A percentile compares a stretch with the other conserved stretches of the same genome.
These are phyloP conservation scores for Wickerhamiella azyma DNA, from an alignment of 805 yeast genomes.

Conservation along the genomic window DNA sequence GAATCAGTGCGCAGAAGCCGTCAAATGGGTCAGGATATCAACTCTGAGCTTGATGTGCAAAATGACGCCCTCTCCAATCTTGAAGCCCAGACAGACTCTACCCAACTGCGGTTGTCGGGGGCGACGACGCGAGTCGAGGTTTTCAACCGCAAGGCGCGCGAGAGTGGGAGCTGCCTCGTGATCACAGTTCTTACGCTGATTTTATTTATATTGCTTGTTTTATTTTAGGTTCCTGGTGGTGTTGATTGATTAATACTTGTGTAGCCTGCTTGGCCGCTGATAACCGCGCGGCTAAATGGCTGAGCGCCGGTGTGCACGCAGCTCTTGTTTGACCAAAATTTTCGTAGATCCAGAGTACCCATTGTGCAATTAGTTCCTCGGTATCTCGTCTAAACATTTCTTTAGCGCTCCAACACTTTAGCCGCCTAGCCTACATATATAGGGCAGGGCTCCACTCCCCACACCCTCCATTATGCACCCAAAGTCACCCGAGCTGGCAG, in stretches of 20 bases:
- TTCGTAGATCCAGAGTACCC: too few relatives aligned
- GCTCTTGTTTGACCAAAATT: too few relatives aligned
- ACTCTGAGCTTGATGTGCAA: constrained; percentile 28
- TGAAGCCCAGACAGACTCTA: constrained; percentile 27
- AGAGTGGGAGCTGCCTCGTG: constrained; percentile 27
- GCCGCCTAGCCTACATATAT: neutral
- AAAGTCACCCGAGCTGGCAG: constrained; percentile 1
- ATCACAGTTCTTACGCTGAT: constrained; percentile 23
- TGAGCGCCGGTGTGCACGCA: too few relatives aligned
- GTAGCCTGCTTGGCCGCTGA: neutral
- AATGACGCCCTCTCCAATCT: constrained; percentile 27
- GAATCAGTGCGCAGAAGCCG: constrained; percentile 28
- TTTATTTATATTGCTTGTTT: constrained; percentile 23
- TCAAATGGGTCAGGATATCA: constrained; percentile 27
- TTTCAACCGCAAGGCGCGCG: constrained; percentile 28
- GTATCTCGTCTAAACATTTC: too few relatives aligned
- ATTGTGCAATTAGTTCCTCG: too few relatives aligned
- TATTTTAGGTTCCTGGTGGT: constrained; percentile 15
- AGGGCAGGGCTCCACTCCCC: neutral
- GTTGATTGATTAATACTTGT: too few relatives aligned
- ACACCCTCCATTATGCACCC: neutral
- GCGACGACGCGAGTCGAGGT: constrained; percentile 26
- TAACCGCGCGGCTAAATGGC: constrained; percentile 3
- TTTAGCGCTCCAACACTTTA: too few relatives aligned
- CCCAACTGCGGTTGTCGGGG: constrained; percentile 23